Conservation (phyloP, 805 yeast species). For the Starmerella sirachaensis region DNA sequence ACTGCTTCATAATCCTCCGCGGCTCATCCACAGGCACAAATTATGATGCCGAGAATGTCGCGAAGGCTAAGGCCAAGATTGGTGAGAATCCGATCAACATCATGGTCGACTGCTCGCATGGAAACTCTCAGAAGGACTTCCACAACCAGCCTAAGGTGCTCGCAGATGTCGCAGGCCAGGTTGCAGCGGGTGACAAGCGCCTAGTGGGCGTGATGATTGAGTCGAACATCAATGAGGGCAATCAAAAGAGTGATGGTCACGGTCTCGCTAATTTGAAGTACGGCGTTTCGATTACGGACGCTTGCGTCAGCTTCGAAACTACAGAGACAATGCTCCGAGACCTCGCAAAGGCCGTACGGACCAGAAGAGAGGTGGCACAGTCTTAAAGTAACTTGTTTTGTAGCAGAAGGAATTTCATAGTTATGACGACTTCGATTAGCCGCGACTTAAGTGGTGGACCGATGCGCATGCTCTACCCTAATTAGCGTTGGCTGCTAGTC, state of each 20-base stretch:
- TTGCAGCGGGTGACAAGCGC: slow-evolving; percentile 63
- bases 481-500: no score
- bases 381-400: neutral
- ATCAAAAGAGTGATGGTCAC: slow-evolving; percentile 56
- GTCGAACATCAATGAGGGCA: slow-evolving; percentile 82
- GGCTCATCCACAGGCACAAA: slow-evolving; percentile 94
- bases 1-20: slow-evolving; percentile 87
- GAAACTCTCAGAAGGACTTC: slow-evolving; percentile 89
- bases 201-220: slow-evolving; percentile 95
- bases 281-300: slow-evolving; percentile 96
- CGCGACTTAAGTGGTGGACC: no score
- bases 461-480: no score
- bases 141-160: slow-evolving; percentile 93
- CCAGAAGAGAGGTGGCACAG: slow-evolving; percentile 35
- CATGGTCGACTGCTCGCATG: slow-evolving; percentile 98
- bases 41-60: slow-evolving; percentile 70
- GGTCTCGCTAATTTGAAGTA: slow-evolving; percentile 58
- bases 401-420: neutral
- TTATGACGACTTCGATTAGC: neutral
- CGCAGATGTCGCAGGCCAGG: slow-evolving; percentile 66
- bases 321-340: slow-evolving; percentile 70
- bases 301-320: slow-evolving; percentile 85
- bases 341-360: slow-evolving; percentile 70
- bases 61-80: slow-evolving; percentile 58
- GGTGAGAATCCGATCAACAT: slow-evolving; percentile 38